These are phyloP conservation scores for Cephalotrichum gorgonifer DNA, from an alignment of 2,329 filamentous ascomycete genomes.

Conservation along the genomic window DNA sequence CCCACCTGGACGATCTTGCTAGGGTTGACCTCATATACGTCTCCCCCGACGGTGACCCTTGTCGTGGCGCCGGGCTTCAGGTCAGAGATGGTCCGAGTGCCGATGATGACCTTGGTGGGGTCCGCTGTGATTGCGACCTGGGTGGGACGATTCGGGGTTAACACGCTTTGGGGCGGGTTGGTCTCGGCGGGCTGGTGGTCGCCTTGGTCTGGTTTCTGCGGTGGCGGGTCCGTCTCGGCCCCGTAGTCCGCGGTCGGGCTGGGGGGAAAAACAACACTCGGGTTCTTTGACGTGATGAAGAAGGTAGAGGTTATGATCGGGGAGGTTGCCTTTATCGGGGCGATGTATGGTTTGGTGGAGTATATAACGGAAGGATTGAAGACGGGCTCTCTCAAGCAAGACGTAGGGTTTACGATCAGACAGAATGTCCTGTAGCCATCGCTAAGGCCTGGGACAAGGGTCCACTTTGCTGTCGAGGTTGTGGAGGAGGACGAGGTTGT, in stretches of 20 bases:
- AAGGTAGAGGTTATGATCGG: slow-evolving; percentile 1
- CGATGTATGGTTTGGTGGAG: slow-evolving; percentile 6
- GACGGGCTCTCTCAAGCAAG: slow-evolving; percentile 40
- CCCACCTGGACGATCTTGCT: slow-evolving; percentile 13
- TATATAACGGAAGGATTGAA: slow-evolving; percentile 41
- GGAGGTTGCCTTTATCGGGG: background rate
- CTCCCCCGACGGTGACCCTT: slow-evolving; percentile 28
- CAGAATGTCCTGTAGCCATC: slow-evolving; percentile 1
- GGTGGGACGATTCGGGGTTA: slow-evolving; percentile 3
- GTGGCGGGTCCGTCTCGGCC: slow-evolving; percentile 9
- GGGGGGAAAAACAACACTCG: slow-evolving; percentile 14
- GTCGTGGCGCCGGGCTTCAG: slow-evolving; percentile 25
- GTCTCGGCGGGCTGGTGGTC: background rate
- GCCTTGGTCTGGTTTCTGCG: slow-evolving; percentile 4
- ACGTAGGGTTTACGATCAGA: slow-evolving; percentile 15
- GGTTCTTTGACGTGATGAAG: slow-evolving; percentile 4
- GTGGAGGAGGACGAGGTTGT: slow-evolving; percentile 7
- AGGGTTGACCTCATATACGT: slow-evolving; percentile 37
- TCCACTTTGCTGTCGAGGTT: background rate
- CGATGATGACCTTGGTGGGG: slow-evolving; percentile 34
- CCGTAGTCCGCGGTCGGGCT: slow-evolving; percentile 28
- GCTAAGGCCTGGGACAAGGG: background rate
- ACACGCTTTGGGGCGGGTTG: background rate
- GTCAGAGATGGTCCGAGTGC: slow-evolving; percentile 31
- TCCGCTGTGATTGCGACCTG: slow-evolving; percentile 31